Base-by-base conservation (phyloP, 345 rosid genomes). In the Camelina sativa region DNA sequence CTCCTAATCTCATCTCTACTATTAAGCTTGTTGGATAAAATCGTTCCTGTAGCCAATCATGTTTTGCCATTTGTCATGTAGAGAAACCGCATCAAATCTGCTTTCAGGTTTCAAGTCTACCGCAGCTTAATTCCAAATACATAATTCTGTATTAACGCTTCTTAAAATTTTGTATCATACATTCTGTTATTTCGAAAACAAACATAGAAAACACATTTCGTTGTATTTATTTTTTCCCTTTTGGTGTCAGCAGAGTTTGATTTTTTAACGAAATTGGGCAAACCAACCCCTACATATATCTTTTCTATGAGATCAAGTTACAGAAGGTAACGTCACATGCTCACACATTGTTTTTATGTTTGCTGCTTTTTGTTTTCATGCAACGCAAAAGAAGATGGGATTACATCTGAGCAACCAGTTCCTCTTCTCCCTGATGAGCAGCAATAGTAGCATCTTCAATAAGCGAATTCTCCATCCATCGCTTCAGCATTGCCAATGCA, bases 401-500 rank as follows among this genome's bases (percentile, higher is more conserved):
- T 89, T 86, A 93, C 76, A 91, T 85, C 80, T 87, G 84, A 62
- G 97, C 90, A 71, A 89, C 85, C 83, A 79, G 61, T 56, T 54
- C 75, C 38, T 76, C 85, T 1, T 64, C 85, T 1, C 69, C 79
- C 3, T 61, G 62, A 11, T 65, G 11, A 11, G 67, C 13, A 46
- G 20, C 63, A 41, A 23, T 53, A 61, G 35, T 54, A 54, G 62
- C 79, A 22, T 76, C 76, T 65, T 65, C 78, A 3, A 77, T 59
- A 17, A 92, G 79, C 47, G 86, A 61, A 60, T 89, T 89, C 54
- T 80, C 69, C 72, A 84, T 92, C 99, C 97, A 95, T 69, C 89
- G 81, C 83, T 61, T 89, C 79, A 95, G 83, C 99, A 95, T 95
- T 85, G 83, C 86, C 48, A 95, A 69, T 20, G 99, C 73, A 75